A percentile compares a stretch with the other conserved stretches of the same genome.
phyloP scores from a whole-genome alignment of 2,329 filamentous ascomycete species.

The Gliomastix tumulicola region DNA sequence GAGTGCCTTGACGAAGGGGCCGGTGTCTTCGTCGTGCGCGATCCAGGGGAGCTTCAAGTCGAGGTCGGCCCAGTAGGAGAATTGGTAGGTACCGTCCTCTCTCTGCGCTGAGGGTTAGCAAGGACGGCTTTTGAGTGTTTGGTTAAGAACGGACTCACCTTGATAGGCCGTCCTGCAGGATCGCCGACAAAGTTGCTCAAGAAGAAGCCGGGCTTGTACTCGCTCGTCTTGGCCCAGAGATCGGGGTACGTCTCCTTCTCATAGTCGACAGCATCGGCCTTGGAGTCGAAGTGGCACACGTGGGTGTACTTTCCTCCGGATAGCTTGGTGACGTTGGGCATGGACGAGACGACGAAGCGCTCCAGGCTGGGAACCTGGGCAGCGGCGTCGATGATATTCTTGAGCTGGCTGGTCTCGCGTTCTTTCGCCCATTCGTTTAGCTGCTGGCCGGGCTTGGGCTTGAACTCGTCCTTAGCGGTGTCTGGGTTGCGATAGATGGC shows the following conservation, averaged over 20 bases:
- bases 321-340: constrained; percentile 8
- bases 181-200: constrained; percentile 7
- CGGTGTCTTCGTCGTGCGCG: constrained; percentile 15
- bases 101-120: constrained; percentile 6
- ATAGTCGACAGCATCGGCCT: constrained; percentile 29
- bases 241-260: constrained; percentile 4
- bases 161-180: constrained; percentile 26
- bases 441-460: constrained; percentile 6
- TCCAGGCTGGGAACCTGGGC: constrained; percentile 4
- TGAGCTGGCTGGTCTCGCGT: constrained; percentile 1
- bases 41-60: constrained; percentile 13
- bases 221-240: constrained; percentile 2
- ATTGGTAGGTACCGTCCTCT: constrained; percentile 8
- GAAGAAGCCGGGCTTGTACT: neutral
- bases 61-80: too few species aligned
- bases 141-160: constrained; percentile 23
- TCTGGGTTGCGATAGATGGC: constrained; percentile 4
- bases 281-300: constrained; percentile 22
- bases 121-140: constrained; percentile 8
- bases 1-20: constrained; percentile 3
- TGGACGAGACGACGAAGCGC: constrained; percentile 7
- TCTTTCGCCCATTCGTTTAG: constrained; percentile 9
- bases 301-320: constrained; percentile 8
- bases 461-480: constrained; percentile 4
- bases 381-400: constrained; percentile 8